Conservation (phyloP, 2,329 filamentous ascomycete species). For the Xylariaceae sp. region DNA sequence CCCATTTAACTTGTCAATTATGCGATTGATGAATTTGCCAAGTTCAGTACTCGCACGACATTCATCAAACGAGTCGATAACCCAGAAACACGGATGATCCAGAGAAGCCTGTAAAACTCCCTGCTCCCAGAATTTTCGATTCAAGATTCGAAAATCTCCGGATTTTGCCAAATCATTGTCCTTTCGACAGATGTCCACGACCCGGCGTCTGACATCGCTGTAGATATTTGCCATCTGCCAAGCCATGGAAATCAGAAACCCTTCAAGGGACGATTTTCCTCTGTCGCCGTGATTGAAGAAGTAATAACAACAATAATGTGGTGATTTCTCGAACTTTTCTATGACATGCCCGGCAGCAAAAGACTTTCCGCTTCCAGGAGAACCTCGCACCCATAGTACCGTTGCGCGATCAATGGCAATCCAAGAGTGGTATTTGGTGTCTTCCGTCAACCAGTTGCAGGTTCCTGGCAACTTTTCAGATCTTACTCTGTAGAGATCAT, state of each 20-base stretch:
- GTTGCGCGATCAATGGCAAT: slow-evolving; percentile 4
- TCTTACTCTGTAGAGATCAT: slow-evolving; percentile 17
- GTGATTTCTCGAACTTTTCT: slow-evolving; percentile 18
- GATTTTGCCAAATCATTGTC: slow-evolving; percentile 17
- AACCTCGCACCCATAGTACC: slow-evolving; percentile 31
- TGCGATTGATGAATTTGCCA: slow-evolving; percentile 21
- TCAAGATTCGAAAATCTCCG: slow-evolving; percentile 23
- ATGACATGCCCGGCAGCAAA: slow-evolving; percentile 28
- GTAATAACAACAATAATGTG: slow-evolving; percentile 27
- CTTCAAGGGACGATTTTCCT: slow-evolving; percentile 22
- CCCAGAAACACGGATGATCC: slow-evolving; percentile 24
- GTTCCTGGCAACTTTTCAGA: slow-evolving; percentile 17
- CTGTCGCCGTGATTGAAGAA: slow-evolving; percentile 33
- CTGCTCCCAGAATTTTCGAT: slow-evolving; percentile 27
- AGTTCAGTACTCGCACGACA: slow-evolving; percentile 22
- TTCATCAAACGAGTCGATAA: slow-evolving; percentile 35
- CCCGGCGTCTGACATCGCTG: slow-evolving; percentile 8
- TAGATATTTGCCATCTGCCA: slow-evolving; percentile 32
- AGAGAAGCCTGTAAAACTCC: slow-evolving; percentile 20
- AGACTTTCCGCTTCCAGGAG: slow-evolving; percentile 33
- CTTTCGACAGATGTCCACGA: slow-evolving; percentile 20
- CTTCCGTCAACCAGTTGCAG: slow-evolving; percentile 23
- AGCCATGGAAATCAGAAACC: slow-evolving; percentile 29
- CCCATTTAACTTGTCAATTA: not conserved
- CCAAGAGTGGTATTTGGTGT: slow-evolving; percentile 15